Conservation (phyloP, 345 rosid species). For the Sonneratia caseolaris region DNA sequence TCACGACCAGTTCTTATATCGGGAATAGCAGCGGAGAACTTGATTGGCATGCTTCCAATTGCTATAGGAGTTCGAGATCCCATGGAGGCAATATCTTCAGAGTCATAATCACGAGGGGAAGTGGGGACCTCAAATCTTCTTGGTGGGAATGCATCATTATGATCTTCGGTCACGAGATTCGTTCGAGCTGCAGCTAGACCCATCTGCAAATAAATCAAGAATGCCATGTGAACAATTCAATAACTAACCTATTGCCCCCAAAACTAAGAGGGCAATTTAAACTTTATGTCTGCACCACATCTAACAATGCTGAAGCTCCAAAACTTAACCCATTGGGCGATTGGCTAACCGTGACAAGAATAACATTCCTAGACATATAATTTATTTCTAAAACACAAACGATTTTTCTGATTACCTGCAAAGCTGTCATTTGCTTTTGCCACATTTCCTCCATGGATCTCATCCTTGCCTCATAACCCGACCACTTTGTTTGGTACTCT, state of each 20-base stretch:
- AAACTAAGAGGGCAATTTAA: too few species aligned
- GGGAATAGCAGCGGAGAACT: conserved; percentile 21
- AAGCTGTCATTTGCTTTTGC: conserved; percentile 81
- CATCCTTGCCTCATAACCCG: conserved; percentile 76
- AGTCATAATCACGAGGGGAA: conserved; percentile 56
- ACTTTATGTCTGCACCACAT: background rate
- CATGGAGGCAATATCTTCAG: conserved; percentile 50
- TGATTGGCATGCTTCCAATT: conserved; percentile 43
- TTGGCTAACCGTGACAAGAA: background rate
- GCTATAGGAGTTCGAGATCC: conserved; percentile 60
- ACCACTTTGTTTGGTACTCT: conserved; percentile 61
- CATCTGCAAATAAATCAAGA: conserved; percentile 30
- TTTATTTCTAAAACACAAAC: background rate
- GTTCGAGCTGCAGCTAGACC: conserved; percentile 74
- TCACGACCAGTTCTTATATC: conserved; percentile 42
- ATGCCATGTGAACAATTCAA: background rate
- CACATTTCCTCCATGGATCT: conserved; percentile 92
- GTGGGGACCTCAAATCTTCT: conserved; percentile 41
- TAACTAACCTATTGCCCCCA: too few species aligned
- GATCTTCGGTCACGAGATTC: conserved; percentile 50
- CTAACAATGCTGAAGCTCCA: background rate
- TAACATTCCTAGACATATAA: background rate
- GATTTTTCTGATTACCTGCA: conserved; percentile 49
- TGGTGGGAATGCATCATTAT: conserved; percentile 27
- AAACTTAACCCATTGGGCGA: background rate